Evolutionary conservation across 495 filamentous ascomycete genomes (phyloP), one percentile per base, ranked within the genome.

Genomic region (Sordaria brevicollis): DNA sequence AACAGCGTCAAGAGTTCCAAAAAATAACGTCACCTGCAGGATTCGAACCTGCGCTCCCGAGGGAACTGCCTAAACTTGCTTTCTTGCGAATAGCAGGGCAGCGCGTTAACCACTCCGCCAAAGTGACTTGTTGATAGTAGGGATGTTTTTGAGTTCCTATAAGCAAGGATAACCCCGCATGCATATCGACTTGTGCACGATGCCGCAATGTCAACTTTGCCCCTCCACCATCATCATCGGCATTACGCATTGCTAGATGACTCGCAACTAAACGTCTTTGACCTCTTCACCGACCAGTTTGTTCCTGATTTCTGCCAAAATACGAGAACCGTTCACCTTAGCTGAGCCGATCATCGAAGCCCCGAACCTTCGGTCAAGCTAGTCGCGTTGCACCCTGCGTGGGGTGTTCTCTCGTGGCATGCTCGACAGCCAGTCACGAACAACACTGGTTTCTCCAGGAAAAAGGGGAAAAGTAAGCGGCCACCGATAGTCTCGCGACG

Each of bases 11-110:
- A 35, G 7, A 36, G 37, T 37, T 35, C 65, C 35, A 37, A 37
- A n/a, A 67, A 13, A 49, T 13, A 68, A 25, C 68, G 68, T 69
- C 68, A 62, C 68, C 68, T 69, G 49, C 21, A 69, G 68, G 68
- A 69, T 69, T 69, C 68, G 43, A 69, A 69, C 68, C 68, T 65
- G 31, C 33, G 68, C 43, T 62, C 68, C 68, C 68, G 68, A 69
- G 37, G 68, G 68, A 62, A 69, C 68, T 69, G 68, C 68, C 68
- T 69, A 54, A 49, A 17, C 10, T 68, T 36, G 35, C 35, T 36
- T 39, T 68, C n/a, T 67, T 33, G 3, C 17, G 29, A 29, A 29
- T 68, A 68, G 67, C 67, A 68, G 67, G 67, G 67, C 67, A 49
- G 67, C 36, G 39, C 39, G 21, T 68, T 68, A 54, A 68, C 67